These are phyloP conservation scores for Fusarium sp. DNA, from an alignment of 2,329 filamentous ascomycete species.

Conservation along the genomic window DNA sequence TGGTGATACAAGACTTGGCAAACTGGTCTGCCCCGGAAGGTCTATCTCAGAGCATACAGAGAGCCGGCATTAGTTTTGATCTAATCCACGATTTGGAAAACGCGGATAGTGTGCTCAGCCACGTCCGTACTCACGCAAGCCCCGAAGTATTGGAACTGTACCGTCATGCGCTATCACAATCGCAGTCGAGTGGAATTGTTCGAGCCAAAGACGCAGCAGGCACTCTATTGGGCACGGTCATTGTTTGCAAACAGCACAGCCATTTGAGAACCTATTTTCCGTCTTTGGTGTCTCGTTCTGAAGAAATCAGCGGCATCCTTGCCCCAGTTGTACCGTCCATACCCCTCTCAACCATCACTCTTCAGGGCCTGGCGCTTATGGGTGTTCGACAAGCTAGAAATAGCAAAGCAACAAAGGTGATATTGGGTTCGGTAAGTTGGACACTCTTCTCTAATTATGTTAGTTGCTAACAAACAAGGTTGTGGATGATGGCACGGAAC, in stretches of 20 bases:
- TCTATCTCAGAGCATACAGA: conserved; percentile 78
- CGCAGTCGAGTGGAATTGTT: conserved; percentile 82
- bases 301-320: conserved; percentile 79
- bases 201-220: conserved; percentile 78
- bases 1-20: conserved; percentile 79
- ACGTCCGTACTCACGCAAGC: conserved; percentile 80
- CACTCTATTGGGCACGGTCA: conserved; percentile 81
- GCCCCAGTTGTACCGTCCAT: conserved; percentile 81
- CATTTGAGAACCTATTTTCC: conserved; percentile 78
- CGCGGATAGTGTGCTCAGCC: conserved; percentile 77
- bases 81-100: conserved; percentile 85
- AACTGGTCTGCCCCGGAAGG: conserved; percentile 83
- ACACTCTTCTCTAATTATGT: too few relatives aligned
- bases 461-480: conserved; percentile 63
- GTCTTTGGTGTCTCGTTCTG: conserved; percentile 70
- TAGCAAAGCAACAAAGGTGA: conserved; percentile 78
- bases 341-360: conserved; percentile 75
- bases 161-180: conserved; percentile 78
- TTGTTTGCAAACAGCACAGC: conserved; percentile 81
- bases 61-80: conserved; percentile 82
- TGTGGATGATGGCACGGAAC: conserved; percentile 78
- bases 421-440: conserved; percentile 81
- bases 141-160: conserved; percentile 86
- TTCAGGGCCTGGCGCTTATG: conserved; percentile 83
- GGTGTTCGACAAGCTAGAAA: conserved; percentile 86